A percentile compares a stretch with the other conserved stretches of the same genome.
Evolutionary conservation across 2,329 filamentous ascomycete species (phyloP).

Genomic region (Rhynchosporium graminicola): DNA sequence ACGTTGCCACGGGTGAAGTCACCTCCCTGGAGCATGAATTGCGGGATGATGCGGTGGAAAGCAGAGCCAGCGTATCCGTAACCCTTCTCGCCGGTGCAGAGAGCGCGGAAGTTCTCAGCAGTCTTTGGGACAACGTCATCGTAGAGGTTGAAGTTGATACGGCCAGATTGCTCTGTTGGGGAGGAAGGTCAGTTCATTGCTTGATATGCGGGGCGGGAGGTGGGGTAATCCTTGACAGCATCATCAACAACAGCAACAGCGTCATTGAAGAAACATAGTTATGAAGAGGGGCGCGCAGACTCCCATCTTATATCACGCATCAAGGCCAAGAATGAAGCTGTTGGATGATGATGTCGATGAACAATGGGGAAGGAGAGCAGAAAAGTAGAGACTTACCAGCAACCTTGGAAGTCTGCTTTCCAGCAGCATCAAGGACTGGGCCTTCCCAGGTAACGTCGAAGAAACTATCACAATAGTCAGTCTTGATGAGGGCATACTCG

Average conservation of each 20-base stretch:
- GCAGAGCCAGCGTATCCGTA: constrained; percentile 80
- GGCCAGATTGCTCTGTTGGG: constrained; percentile 62
- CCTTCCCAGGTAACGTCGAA: constrained; percentile 76
- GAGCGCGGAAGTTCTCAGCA: constrained; percentile 90
- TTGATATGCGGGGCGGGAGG: constrained; percentile 17
- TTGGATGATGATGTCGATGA: constrained; percentile 26
- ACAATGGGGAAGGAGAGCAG: constrained; percentile 4
- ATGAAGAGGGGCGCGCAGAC: background rate
- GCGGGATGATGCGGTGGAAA: constrained; percentile 91
- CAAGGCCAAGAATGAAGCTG: constrained; percentile 10
- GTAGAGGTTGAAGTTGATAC: constrained; percentile 86
- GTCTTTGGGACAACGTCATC: constrained; percentile 84
- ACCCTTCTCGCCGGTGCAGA: constrained; percentile 83
- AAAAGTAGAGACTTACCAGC: constrained; percentile 55
- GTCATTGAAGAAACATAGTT: background rate
- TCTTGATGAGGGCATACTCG: constrained; percentile 22
- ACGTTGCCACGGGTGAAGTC: constrained; percentile 94
- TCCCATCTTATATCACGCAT: background rate
- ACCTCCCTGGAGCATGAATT: constrained; percentile 96
- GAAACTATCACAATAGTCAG: constrained; percentile 49
- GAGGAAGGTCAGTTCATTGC: constrained; percentile 32
- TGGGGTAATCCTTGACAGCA: constrained; percentile 28
- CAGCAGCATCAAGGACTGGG: constrained; percentile 65
- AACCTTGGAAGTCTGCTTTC: constrained; percentile 53
- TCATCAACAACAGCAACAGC: constrained; percentile 26